These are phyloP conservation scores for Aureobasidium pullulans DNA, from an alignment of 2,329 filamentous ascomycete genomes.

Conservation along the genomic window DNA sequence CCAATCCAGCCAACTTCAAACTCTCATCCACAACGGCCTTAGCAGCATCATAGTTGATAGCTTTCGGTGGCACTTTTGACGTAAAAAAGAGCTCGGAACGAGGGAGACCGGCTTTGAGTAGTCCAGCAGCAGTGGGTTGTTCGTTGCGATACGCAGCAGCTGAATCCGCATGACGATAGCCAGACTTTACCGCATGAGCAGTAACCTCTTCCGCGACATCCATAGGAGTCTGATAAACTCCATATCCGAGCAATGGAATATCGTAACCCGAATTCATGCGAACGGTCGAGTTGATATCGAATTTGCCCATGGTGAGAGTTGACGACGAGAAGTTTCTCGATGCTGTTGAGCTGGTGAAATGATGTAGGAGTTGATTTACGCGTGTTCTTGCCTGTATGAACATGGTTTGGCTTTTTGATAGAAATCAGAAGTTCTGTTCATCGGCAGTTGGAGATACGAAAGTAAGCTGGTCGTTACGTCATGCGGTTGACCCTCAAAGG, in stretches of 20 bases:
- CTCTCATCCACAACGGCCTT: conserved; percentile 58
- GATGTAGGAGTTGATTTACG: background rate
- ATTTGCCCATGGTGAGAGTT: conserved; percentile 7
- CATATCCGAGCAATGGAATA: conserved; percentile 54
- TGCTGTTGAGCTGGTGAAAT: background rate
- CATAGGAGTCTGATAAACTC: conserved; percentile 40
- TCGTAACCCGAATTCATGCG: conserved; percentile 53
- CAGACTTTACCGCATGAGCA: conserved; percentile 47
- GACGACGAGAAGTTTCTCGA: background rate
- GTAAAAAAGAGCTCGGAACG: conserved; percentile 56
- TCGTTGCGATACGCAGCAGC: conserved; percentile 54
- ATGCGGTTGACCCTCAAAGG: background rate
- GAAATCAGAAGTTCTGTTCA: background rate
- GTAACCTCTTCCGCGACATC: conserved; percentile 52
- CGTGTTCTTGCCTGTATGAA: background rate
- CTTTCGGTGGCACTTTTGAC: conserved; percentile 47
- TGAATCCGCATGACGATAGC: conserved; percentile 55
- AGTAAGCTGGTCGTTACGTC: background rate
- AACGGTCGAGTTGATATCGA: conserved; percentile 34
- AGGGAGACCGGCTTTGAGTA: conserved; percentile 44
- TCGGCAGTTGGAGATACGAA: background rate
- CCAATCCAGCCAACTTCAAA: conserved; percentile 49
- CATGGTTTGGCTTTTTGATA: conserved; percentile 8
- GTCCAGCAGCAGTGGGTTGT: conserved; percentile 45
- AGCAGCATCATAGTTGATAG: conserved; percentile 56